A percentile compares a stretch with the other conserved stretches of the same genome.
phyloP scores from a whole-genome alignment of 2,329 filamentous ascomycete genomes.

The Aspergillus intermedius region DNA sequence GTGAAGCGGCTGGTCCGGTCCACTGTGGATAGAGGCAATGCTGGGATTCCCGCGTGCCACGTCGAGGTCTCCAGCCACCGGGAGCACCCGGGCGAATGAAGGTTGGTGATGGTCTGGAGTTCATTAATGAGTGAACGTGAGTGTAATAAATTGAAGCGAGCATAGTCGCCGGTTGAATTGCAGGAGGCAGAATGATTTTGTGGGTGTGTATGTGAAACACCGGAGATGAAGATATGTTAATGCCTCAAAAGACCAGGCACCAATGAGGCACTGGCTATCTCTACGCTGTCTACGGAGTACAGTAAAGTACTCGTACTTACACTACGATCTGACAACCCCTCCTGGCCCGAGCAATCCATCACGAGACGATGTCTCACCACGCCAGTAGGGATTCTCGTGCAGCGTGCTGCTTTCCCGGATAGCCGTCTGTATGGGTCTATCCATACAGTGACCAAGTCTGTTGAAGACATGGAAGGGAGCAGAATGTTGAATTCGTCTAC shows the following conservation, averaged over 20 bases:
- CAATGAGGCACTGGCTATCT: too few relatives aligned
- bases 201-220: too few relatives aligned
- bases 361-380: not conserved
- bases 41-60: constrained; percentile 17
- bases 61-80: constrained; percentile 10
- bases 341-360: not conserved
- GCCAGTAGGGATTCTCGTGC: not conserved
- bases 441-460: not conserved
- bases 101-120: not conserved
- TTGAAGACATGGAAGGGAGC: not conserved
- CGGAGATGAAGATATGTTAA: too few relatives aligned
- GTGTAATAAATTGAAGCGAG: too few relatives aligned
- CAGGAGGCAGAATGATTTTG: too few relatives aligned
- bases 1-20: constrained; percentile 17
- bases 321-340: not conserved
- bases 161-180: too few relatives aligned
- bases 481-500: not conserved
- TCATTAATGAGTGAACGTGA: too few relatives aligned
- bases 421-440: not conserved
- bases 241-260: too few relatives aligned
- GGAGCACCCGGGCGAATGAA: not conserved
- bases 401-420: not conserved
- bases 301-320: too few relatives aligned
- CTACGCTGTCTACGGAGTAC: too few relatives aligned
- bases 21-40: not conserved